Evolutionary conservation across 192 early-diverging fungal species (phyloP).

Genomic region (Chytriomyces confervae): DNA sequence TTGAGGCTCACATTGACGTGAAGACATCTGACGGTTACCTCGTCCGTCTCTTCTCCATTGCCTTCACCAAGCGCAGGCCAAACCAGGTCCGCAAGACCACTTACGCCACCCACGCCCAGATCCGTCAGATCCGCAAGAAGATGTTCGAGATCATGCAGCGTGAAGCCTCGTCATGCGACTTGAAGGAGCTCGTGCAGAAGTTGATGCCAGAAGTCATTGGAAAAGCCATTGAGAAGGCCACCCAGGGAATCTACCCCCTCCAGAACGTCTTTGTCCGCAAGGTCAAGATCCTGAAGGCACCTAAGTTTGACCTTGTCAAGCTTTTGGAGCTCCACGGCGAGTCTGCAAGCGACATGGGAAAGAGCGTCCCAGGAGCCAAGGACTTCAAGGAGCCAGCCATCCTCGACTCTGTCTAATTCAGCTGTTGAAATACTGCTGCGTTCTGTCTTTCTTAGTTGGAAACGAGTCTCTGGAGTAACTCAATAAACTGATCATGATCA

Average conservation of each 20-base stretch:
- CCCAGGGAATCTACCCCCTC: constrained; percentile 97
- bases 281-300: constrained; percentile 99
- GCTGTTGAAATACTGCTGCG: not conserved
- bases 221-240: constrained; percentile 96
- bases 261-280: constrained; percentile 96
- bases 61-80: constrained; percentile 92
- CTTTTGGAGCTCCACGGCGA: constrained; percentile 97
- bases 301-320: constrained; percentile 94
- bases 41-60: constrained; percentile 95
- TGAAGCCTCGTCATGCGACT: constrained; percentile 84
- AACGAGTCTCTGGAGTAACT: too few species aligned
- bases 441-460: too few species aligned
- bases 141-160: constrained; percentile 98
- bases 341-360: constrained; percentile 76
- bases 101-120: constrained; percentile 96
- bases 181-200: constrained; percentile 96
- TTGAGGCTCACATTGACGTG: constrained; percentile 98
- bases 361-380: constrained; percentile 78
- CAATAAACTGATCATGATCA: too few species aligned
- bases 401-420: constrained; percentile 42
- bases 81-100: constrained; percentile 98
- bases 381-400: constrained; percentile 80
- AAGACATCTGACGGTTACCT: constrained; percentile 99
- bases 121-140: constrained; percentile 99
- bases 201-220: constrained; percentile 97